Base-by-base conservation (phyloP, 371 early-diverging fungal species). In the Nematocida sp. region DNA sequence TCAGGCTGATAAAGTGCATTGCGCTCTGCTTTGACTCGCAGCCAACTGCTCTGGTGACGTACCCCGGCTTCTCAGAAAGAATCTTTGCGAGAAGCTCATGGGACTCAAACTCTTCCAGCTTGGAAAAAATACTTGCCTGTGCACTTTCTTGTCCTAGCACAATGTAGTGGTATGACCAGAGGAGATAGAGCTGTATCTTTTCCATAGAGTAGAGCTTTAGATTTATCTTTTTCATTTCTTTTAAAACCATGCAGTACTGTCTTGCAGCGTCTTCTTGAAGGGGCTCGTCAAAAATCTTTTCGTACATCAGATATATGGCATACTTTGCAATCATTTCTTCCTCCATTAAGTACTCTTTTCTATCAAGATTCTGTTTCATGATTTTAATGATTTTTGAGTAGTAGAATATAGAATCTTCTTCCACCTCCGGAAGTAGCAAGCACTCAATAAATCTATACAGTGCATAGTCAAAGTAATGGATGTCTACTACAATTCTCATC, bases 401-500 rank as follows among this genome's bases (percentile, higher is more conserved):
- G 25, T 52, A 41, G 4, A 3, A 2, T 29, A 40, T 5, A 2
- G 2, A 17, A 15, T 55, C 63, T n/a, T 19, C 37, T 7, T 43
- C 13, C 36, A 3, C 17, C 15, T 48, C 46, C 1, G 32, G 49
- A 25, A 34, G 15, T 13, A 70, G 38, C 8, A 31, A 31, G n/a
- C 23, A 11, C 5, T 31, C 32, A 37, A 70, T 58, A 34, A 58
- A 70, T 31, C 37, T 23, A 51, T 70, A 70, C 48, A 70, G 19
- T 7, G 49, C 27, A 62, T 57, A 70, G 34, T 70, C 74, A 34
- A 62, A 45, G 60, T 70, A 70, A 21, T 60, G 43, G 41, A 70
- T 70, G 21, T 37, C 38, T 41, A 43, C 45, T 46, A 67, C 46
- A 11, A 17, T 58, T 4, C 43, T 36, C 63, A 63, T 63, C 43